Evolutionary conservation across 805 yeast genomes (phyloP).

Genomic region (Candida boleticola): DNA sequence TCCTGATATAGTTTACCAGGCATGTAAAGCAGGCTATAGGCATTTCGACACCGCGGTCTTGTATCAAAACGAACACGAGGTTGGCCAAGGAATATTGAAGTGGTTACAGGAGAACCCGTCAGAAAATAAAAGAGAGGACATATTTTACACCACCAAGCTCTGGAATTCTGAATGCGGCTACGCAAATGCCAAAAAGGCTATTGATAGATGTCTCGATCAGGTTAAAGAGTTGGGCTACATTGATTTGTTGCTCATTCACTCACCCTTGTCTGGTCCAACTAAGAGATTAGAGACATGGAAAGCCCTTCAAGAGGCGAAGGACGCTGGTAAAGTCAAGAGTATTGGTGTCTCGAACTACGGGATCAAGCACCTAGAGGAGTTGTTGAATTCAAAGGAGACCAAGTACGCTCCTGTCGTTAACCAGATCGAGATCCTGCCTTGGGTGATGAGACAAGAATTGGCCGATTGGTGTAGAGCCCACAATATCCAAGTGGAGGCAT

Average conservation of each 20-base stretch:
- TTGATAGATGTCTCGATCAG: conserved; percentile 50
- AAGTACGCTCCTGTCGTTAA: conserved; percentile 44
- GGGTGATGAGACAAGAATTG: conserved; percentile 43
- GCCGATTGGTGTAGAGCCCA: conserved; percentile 27
- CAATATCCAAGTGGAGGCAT: conserved; percentile 34
- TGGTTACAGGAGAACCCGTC: conserved; percentile 38
- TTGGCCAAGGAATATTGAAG: conserved; percentile 57
- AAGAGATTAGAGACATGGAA: conserved; percentile 50
- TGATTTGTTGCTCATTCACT: conserved; percentile 66
- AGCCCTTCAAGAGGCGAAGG: conserved; percentile 57
- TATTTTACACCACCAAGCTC: conserved; percentile 62
- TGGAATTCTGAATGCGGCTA: conserved; percentile 71
- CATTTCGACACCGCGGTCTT: conserved; percentile 75
- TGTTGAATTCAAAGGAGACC: conserved; percentile 45
- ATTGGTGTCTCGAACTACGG: conserved; percentile 71
- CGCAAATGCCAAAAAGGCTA: conserved; percentile 53
- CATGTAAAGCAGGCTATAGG: conserved; percentile 63
- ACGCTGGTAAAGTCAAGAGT: conserved; percentile 45
- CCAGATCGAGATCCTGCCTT: conserved; percentile 51
- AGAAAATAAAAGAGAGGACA: conserved; percentile 19
- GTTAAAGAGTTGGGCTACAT: conserved; percentile 62
- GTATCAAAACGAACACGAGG: conserved; percentile 66
- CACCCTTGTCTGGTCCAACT: conserved; percentile 45
- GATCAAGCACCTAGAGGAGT: conserved; percentile 52
- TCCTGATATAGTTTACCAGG: conserved; percentile 47